Conservation (phyloP, 192 early-diverging fungal species). For the Chytriomyces sp. region DNA sequence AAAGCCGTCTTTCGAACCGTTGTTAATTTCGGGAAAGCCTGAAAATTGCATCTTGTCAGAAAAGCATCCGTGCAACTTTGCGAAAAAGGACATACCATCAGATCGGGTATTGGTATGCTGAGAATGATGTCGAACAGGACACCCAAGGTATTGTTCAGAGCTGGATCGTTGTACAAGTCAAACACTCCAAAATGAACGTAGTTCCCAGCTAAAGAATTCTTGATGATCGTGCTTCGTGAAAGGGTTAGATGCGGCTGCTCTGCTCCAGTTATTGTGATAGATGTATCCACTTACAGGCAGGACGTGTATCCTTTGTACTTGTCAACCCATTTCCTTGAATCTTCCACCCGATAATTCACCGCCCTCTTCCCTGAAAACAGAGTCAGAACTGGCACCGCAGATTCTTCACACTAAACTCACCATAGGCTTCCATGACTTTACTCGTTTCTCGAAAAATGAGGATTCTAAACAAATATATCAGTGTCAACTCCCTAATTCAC, state of each 20-base stretch:
- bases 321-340: constrained; percentile 49
- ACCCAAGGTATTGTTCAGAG: constrained; percentile 69
- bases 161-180: constrained; percentile 81
- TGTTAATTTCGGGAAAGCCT: constrained; percentile 69
- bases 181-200: constrained; percentile 95
- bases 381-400: constrained; percentile 11
- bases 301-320: constrained; percentile 77
- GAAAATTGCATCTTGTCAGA: constrained; percentile 1
- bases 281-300: constrained; percentile 63
- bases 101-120: constrained; percentile 73
- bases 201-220: constrained; percentile 71
- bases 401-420: constrained; percentile 33
- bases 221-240: constrained; percentile 57
- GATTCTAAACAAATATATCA: constrained; percentile 47
- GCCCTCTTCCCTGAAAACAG: constrained; percentile 24
- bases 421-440: constrained; percentile 65
- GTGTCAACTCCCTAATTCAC: too few species aligned
- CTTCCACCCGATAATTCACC: constrained; percentile 22
- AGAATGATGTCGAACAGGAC: constrained; percentile 73
- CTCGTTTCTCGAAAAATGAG: constrained; percentile 88
- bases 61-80: background rate
- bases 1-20: constrained; percentile 14
- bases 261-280: background rate
- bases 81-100: constrained; percentile 62
- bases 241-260: background rate